Evolutionary conservation across 2,329 filamentous ascomycete genomes (phyloP).

Genomic region (Botrytis medusae): DNA sequence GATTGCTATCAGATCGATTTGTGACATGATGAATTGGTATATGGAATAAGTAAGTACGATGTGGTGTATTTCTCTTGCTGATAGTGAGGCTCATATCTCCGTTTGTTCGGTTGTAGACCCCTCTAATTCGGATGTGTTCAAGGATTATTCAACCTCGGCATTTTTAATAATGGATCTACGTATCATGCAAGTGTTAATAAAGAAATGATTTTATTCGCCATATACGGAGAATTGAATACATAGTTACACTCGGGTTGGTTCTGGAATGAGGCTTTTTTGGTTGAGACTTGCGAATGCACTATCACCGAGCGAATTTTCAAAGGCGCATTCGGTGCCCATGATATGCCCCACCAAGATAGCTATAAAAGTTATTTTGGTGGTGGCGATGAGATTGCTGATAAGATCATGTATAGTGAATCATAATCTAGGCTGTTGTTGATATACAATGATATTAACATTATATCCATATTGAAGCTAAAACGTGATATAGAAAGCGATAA

Average conservation of each 20-base stretch:
- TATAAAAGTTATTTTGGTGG: neutral
- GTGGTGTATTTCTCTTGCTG: neutral
- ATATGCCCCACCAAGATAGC: neutral
- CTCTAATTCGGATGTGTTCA: neutral
- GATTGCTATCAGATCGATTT: slow-evolving; percentile 34
- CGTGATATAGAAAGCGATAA: neutral
- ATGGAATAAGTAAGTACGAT: neutral
- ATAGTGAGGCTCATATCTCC: neutral
- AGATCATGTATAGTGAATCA: neutral
- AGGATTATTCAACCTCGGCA: slow-evolving; percentile 7
- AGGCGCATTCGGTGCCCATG: neutral
- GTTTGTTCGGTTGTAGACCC: neutral
- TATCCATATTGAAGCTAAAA: neutral
- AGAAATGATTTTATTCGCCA: neutral
- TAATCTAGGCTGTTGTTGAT: neutral
- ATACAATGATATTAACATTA: neutral
- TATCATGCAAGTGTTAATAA: neutral
- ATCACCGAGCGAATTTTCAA: neutral
- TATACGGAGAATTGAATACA: neutral
- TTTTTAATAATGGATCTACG: neutral
- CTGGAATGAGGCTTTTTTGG: neutral
- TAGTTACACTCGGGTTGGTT: neutral
- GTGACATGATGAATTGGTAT: slow-evolving; percentile 27
- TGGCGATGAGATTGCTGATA: neutral
- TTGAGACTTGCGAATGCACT: neutral